Conservation (phyloP, 2,329 filamentous ascomycete genomes). For the Catunica adiposa region DNA sequence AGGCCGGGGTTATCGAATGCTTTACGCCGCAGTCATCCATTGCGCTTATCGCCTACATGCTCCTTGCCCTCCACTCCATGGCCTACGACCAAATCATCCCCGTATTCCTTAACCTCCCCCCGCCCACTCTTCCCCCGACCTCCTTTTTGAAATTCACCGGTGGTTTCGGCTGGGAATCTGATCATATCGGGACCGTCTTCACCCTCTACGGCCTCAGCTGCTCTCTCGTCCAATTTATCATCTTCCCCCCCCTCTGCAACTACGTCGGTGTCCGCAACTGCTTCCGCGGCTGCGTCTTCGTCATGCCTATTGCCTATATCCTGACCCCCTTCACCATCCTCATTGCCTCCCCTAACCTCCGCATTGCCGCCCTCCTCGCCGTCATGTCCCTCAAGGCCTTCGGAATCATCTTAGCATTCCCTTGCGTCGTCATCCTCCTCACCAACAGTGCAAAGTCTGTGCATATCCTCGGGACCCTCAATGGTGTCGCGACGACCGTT, state of each 20-base stretch:
- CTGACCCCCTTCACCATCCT: conserved; percentile 69
- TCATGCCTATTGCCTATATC: conserved; percentile 62
- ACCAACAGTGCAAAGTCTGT: conserved; percentile 72
- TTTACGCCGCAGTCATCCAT: conserved; percentile 59
- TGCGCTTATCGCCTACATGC: conserved; percentile 60
- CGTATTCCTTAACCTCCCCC: conserved; percentile 70
- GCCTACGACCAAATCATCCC: conserved; percentile 78
- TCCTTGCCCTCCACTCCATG: conserved; percentile 67
- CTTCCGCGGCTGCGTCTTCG: conserved; percentile 47
- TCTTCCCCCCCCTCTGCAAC: conserved; percentile 63
- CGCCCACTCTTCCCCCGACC: conserved; percentile 37
- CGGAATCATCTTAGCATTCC: conserved; percentile 70
- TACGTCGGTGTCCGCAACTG: conserved; percentile 59
- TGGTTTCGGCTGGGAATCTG: conserved; percentile 59
- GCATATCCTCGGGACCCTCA: conserved; percentile 67
- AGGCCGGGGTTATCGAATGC: conserved; percentile 40
- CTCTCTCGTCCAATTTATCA: conserved; percentile 67
- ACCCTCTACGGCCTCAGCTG: conserved; percentile 66
- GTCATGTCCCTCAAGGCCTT: conserved; percentile 62
- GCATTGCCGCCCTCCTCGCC: conserved; percentile 45
- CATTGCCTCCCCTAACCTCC: conserved; percentile 28
- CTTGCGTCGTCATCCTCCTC: conserved; percentile 74
- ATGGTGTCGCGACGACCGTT: conserved; percentile 74
- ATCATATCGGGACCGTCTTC: conserved; percentile 70
- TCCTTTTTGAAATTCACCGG: conserved; percentile 70